Conservation (phyloP, 495 filamentous ascomycete species). For the Penicillium crystallinum region DNA sequence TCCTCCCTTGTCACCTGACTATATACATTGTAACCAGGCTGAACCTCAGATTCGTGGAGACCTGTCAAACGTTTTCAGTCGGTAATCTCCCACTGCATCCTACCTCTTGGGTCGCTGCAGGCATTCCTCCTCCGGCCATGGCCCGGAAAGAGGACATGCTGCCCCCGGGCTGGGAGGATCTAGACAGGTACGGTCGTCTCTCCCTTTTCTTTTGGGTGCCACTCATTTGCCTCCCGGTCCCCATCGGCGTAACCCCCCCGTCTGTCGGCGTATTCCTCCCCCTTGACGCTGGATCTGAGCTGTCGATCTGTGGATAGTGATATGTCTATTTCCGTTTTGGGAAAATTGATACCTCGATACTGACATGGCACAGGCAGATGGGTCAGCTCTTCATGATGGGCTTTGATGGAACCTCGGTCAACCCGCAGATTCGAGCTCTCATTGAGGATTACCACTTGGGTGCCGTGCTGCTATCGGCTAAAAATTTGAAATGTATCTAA, state of each 20-base stretch:
- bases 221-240: too few relatives aligned
- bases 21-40: constrained; percentile 3
- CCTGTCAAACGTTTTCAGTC: constrained; percentile 12
- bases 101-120: constrained; percentile 15
- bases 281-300: constrained; percentile 19
- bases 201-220: background rate
- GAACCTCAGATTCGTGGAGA: background rate
- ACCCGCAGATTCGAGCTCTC: constrained; percentile 74
- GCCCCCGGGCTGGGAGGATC: constrained; percentile 45
- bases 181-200: constrained; percentile 36
- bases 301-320: background rate
- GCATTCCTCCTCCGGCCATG: constrained; percentile 46
- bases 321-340: constrained; percentile 17
- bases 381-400: constrained; percentile 95
- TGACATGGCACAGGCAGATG: constrained; percentile 48
- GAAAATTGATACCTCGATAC: constrained; percentile 14
- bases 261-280: background rate
- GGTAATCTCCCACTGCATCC: constrained; percentile 2
- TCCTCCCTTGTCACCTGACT: constrained; percentile 25
- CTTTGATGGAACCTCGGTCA: constrained; percentile 86
- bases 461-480: constrained; percentile 78
- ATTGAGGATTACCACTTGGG: constrained; percentile 83
- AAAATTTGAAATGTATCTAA: constrained; percentile 79
- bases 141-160: constrained; percentile 47
- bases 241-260: background rate